phyloP scores from a whole-genome alignment of 768 basidiomycete species.

The Candolleomyces aberdarensis region DNA sequence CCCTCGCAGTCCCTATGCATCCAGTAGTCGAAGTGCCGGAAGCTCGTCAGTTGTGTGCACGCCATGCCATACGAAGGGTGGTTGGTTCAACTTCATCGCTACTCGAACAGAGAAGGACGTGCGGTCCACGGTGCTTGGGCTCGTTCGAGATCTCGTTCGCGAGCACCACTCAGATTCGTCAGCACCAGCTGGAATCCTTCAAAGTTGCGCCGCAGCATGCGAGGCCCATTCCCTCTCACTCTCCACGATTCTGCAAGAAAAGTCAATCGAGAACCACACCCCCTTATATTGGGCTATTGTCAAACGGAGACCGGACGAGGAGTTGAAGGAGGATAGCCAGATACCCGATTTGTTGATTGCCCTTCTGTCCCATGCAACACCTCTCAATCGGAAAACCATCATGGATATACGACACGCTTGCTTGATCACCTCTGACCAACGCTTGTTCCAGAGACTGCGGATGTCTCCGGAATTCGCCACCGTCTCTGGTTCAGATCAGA shows the following conservation, averaged over 20 bases:
- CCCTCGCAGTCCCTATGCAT: too few relatives aligned
- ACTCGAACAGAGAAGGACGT: slow-evolving; percentile 46
- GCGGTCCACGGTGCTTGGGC: slow-evolving; percentile 46
- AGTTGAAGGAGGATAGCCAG: slow-evolving; percentile 23
- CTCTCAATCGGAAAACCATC: slow-evolving; percentile 39
- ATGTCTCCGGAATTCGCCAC: slow-evolving; percentile 50
- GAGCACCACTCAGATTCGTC: slow-evolving; percentile 28
- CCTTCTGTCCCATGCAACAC: slow-evolving; percentile 51
- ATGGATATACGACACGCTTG: slow-evolving; percentile 68
- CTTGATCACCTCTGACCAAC: slow-evolving; percentile 57
- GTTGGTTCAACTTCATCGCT: slow-evolving; percentile 34
- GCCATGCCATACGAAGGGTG: not conserved
- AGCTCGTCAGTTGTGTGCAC: not conserved
- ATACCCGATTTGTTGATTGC: slow-evolving; percentile 43
- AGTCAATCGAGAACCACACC: slow-evolving; percentile 59
- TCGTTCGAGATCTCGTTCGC: slow-evolving; percentile 55
- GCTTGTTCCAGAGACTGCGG: slow-evolving; percentile 56
- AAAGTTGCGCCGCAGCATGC: slow-evolving; percentile 64
- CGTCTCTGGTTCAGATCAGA: slow-evolving; percentile 51
- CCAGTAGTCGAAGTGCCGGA: not conserved
- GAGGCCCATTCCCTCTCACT: slow-evolving; percentile 45
- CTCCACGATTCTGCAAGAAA: slow-evolving; percentile 56
- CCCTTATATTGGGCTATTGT: slow-evolving; percentile 75
- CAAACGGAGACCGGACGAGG: slow-evolving; percentile 44
- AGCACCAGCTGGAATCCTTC: slow-evolving; percentile 44